phyloP scores from a whole-genome alignment of 768 basidiomycete species.

The Inosperma sp. region DNA sequence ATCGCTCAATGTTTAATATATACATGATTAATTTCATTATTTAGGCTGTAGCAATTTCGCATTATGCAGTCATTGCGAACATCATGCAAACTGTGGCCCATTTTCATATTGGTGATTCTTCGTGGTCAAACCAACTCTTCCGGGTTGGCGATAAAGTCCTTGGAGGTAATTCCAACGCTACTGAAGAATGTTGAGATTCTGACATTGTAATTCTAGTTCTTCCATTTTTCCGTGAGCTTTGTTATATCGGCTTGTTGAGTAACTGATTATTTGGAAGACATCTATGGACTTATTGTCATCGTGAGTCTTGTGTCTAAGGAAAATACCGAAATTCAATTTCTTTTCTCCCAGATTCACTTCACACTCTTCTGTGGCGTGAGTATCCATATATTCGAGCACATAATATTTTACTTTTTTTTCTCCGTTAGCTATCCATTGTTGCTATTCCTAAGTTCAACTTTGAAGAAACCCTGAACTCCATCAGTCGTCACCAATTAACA shows the following conservation, averaged over 20 bases:
- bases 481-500: constrained; percentile 50
- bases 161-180: constrained; percentile 42
- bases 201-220: constrained; percentile 36
- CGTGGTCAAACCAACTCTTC: constrained; percentile 37
- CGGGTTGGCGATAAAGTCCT: constrained; percentile 52
- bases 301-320: constrained; percentile 32
- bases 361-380: constrained; percentile 50
- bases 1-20: neutral
- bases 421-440: constrained; percentile 45
- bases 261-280: constrained; percentile 34
- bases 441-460: constrained; percentile 66
- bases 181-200: neutral
- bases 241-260: neutral
- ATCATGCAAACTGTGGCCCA: constrained; percentile 55
- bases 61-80: constrained; percentile 61
- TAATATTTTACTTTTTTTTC: neutral
- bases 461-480: constrained; percentile 47
- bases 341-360: constrained; percentile 42
- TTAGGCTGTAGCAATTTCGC: constrained; percentile 64
- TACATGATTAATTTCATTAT: no score
- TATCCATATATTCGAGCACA: neutral
- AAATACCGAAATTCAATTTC: neutral
- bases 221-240: constrained; percentile 52
- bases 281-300: constrained; percentile 55
- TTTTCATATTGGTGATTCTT: constrained; percentile 39